Conservation (phyloP, 1,284 basidiomycete species). For the Puccinia novopanici region DNA sequence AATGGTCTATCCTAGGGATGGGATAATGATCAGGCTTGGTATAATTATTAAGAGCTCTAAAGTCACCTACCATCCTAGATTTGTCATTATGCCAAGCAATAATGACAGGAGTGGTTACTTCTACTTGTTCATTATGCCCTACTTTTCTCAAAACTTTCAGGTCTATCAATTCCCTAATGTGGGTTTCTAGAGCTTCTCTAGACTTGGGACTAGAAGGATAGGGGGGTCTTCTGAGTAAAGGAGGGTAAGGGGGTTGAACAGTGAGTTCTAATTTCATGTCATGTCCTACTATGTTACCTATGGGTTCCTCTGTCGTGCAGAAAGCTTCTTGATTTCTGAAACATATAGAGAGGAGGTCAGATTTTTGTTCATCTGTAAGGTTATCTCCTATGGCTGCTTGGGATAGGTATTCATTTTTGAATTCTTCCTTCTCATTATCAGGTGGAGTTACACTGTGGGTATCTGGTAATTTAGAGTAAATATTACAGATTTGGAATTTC, state of each 20-base stretch:
- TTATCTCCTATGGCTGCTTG: too few relatives aligned
- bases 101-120: constrained; percentile 5
- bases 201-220: constrained; percentile 7
- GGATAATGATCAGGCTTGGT: constrained; percentile 18
- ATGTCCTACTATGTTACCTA: background rate
- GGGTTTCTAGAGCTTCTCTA: constrained; percentile 9
- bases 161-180: background rate
- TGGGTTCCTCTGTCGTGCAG: background rate
- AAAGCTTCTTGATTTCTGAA: background rate
- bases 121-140: background rate
- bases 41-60: constrained; percentile 15
- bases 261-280: background rate
- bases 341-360: too few relatives aligned
- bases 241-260: background rate
- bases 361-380: too few relatives aligned
- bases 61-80: constrained; percentile 3
- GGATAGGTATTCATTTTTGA: too few relatives aligned
- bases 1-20: constrained; percentile 4
- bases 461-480: background rate
- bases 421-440: too few relatives aligned
- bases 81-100: too few relatives aligned
- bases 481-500: constrained; percentile 12
- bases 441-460: too few relatives aligned
- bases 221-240: background rate
- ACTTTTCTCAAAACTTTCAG: background rate